Evolutionary conservation across 2,329 filamentous ascomycete genomes (phyloP).

Genomic region (Cadophora gregata): DNA sequence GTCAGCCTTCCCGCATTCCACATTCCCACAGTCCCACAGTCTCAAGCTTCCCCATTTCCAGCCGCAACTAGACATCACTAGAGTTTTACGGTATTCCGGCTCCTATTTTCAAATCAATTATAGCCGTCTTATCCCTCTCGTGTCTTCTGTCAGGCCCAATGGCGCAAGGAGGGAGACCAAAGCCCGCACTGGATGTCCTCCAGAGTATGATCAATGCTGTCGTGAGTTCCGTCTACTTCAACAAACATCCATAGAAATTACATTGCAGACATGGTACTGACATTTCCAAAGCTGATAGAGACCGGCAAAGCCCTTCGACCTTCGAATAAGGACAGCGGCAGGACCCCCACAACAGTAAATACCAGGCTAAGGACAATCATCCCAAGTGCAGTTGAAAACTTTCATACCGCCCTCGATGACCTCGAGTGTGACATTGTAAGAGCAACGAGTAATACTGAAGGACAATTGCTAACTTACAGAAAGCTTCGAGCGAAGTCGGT

Average conservation of each 20-base stretch:
- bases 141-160: conserved; percentile 17
- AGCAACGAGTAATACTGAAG: neutral
- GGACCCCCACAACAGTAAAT: conserved; percentile 43
- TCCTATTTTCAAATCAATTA: neutral
- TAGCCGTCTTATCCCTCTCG: neutral
- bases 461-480: conserved; percentile 20
- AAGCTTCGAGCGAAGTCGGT: conserved; percentile 61
- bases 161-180: conserved; percentile 32
- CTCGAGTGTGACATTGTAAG: conserved; percentile 64
- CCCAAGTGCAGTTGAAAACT: conserved; percentile 41
- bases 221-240: conserved; percentile 51
- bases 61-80: neutral
- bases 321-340: conserved; percentile 53
- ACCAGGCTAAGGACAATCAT: conserved; percentile 37
- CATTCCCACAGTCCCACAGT: too few species aligned
- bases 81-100: too few species aligned
- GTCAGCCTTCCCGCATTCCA: conserved; percentile 8
- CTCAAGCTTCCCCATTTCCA: neutral
- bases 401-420: conserved; percentile 60
- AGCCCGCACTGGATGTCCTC: conserved; percentile 48
- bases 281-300: conserved; percentile 57
- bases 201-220: conserved; percentile 60
- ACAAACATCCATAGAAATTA: neutral
- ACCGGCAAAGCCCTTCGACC: conserved; percentile 62
- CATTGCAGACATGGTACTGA: neutral